A percentile compares a stretch with the other conserved stretches of the same genome.
Conservation (phyloP, 2,329 filamentous ascomycete genomes). For the Aschersonia sp. region DNA sequence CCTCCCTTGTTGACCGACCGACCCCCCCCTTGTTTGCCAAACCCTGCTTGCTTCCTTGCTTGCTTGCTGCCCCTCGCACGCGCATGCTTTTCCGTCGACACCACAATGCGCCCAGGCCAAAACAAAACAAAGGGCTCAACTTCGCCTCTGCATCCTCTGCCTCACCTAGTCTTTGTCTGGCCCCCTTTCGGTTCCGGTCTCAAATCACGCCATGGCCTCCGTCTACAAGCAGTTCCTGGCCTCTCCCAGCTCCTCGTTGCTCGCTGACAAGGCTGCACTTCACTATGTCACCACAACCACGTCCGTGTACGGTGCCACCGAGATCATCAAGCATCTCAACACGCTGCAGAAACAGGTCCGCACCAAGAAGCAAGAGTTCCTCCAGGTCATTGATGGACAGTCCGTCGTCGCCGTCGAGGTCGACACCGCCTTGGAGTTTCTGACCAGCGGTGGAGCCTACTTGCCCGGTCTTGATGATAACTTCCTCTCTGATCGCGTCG, state of each 20-base stretch:
- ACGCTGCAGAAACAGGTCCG: constrained; percentile 59
- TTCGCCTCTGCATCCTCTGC: neutral
- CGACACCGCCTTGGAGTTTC: constrained; percentile 72
- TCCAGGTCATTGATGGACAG: constrained; percentile 59
- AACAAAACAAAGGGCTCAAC: neutral
- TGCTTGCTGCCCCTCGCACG: neutral
- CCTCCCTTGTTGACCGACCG: too few relatives aligned
- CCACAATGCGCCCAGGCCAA: neutral
- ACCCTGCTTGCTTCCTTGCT: neutral
- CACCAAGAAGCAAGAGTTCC: constrained; percentile 67
- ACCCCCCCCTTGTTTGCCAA: neutral
- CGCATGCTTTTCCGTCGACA: neutral
- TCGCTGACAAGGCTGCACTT: constrained; percentile 53
- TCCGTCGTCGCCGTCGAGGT: constrained; percentile 68
- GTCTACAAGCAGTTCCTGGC: constrained; percentile 61
- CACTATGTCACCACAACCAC: constrained; percentile 88
- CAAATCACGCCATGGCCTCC: constrained; percentile 20
- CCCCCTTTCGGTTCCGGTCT: neutral
- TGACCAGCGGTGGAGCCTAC: constrained; percentile 69
- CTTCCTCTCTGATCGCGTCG: constrained; percentile 72
- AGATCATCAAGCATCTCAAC: constrained; percentile 72
- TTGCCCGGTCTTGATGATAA: constrained; percentile 87
- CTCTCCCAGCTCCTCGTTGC: constrained; percentile 45
- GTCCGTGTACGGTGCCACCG: constrained; percentile 51
- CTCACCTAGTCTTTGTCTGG: neutral